Conservation (phyloP, 306 rosid species). For the Quercus agrifolia region DNA sequence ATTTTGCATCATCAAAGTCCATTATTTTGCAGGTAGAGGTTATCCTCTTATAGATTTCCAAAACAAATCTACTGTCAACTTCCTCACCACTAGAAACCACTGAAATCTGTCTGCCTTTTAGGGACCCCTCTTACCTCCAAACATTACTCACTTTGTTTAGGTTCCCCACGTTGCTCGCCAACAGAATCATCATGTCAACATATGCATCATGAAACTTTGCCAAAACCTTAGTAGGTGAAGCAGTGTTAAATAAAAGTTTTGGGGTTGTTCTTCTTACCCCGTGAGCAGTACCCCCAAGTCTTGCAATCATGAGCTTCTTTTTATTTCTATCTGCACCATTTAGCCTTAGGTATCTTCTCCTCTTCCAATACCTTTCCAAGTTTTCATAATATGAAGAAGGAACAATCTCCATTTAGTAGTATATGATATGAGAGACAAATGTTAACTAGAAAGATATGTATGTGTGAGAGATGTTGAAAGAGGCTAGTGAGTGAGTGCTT, state of each 20-base stretch:
- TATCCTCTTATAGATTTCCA: conserved; percentile 36
- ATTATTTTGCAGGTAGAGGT: conserved; percentile 22
- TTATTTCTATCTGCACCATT: conserved; percentile 3
- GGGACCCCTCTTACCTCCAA: conserved; percentile 23
- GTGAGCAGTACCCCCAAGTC: conserved; percentile 6
- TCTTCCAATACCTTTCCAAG: conserved; percentile 42
- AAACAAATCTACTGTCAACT: conserved; percentile 30
- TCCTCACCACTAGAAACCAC: conserved; percentile 21
- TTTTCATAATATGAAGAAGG: conserved; percentile 8
- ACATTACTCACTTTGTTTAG: conserved; percentile 3
- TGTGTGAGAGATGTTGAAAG: not conserved
- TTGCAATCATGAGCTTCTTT: conserved; percentile 25
- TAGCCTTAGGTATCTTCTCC: conserved; percentile 36
- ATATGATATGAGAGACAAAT: not conserved
- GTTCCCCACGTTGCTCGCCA: conserved; percentile 17
- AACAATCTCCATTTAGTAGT: conserved; percentile 23
- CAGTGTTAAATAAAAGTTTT: not conserved
- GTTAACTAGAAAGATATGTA: not conserved
- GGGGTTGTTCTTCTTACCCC: not conserved
- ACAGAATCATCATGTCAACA: conserved; percentile 30
- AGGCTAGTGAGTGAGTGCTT: not conserved
- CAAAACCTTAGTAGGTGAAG: conserved; percentile 24
- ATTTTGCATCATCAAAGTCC: not conserved
- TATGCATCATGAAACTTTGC: conserved; percentile 26
- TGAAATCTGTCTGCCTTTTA: conserved; percentile 17